These are phyloP conservation scores for Boletus tomentosulus DNA, from an alignment of 768 basidiomycete genomes.

Conservation along the genomic window DNA sequence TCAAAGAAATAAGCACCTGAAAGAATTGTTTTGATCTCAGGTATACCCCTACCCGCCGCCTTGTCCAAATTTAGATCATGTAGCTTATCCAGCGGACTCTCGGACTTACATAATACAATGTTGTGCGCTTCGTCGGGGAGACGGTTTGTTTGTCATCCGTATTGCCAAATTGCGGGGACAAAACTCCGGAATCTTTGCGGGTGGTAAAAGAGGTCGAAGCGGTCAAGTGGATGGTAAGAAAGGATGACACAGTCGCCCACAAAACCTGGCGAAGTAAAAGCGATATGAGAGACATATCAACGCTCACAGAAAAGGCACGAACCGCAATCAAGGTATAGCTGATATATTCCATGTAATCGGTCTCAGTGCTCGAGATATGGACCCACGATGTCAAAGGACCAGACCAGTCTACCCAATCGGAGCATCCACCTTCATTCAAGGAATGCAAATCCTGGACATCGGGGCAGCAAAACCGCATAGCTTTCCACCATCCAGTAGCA, in stretches of 20 bases:
- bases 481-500: slow-evolving; percentile 58
- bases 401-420: slow-evolving; percentile 75
- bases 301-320: slow-evolving; percentile 29
- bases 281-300: not conserved
- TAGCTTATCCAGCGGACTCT: not conserved
- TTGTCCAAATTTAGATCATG: slow-evolving; percentile 30
- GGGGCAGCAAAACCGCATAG: slow-evolving; percentile 82
- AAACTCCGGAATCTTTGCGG: slow-evolving; percentile 82
- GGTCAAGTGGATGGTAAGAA: slow-evolving; percentile 85
- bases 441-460: slow-evolving; percentile 10
- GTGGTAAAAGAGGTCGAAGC: slow-evolving; percentile 86
- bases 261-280: slow-evolving; percentile 44
- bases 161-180: slow-evolving; percentile 45
- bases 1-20: slow-evolving; percentile 46
- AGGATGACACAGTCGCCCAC: slow-evolving; percentile 66
- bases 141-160: slow-evolving; percentile 20
- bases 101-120: slow-evolving; percentile 76
- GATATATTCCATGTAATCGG: slow-evolving; percentile 57
- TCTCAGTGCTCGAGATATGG: slow-evolving; percentile 9
- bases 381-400: slow-evolving; percentile 41
- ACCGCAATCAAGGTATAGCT: slow-evolving; percentile 78
- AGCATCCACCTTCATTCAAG: slow-evolving; percentile 43
- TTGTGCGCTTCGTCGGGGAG: slow-evolving; percentile 49
- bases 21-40: slow-evolving; percentile 93
- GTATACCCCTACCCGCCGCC: slow-evolving; percentile 95